Evolutionary conservation across 2,329 filamentous ascomycete species (phyloP), one percentile per base, ranked within the genome.

Genomic region (Alternaria sp.): DNA sequence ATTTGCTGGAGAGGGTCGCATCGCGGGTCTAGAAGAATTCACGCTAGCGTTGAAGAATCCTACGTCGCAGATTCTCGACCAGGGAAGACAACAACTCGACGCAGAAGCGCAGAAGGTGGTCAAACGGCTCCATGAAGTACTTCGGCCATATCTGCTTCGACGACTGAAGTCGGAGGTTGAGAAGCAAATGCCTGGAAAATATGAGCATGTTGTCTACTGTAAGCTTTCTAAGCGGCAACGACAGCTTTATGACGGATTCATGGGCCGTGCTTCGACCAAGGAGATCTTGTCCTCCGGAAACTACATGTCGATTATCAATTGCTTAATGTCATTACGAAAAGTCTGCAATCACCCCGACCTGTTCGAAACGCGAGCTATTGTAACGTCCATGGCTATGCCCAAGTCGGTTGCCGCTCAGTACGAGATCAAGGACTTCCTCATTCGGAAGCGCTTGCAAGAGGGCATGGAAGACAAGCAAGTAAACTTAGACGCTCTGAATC

Each of bases 341-440:
- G 96, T 99, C 52, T 99, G 95, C 84, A 99, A 99, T 69, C 95
- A 99, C 74, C 96, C 95, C 0, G 95, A 99, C 79, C 85, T 99
- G 8, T 99, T 99, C 72, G 91, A 98, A 68, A 96, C 96, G 60
- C 88, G 95, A 16, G 94, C 93, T 1, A 98, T 99, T 71, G 95
- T 96, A 80, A 99, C 94, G 0, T 98, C 95, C 1, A 96, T 97
- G 77, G 92, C 93, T 4, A 96, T 98, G 91, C 85, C 87, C 26
- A 90, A 85, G 64, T 96, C 94, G 3, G 89, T 93, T 3, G 83
- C 89, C 8, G 88, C 90, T 2, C 87, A 91, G 36, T 98, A 90
- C 71, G 89, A 90, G 68, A 83, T 87, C 53, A 91, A 90, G 32
- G 91, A 96, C 64, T 81, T 87, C 3, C 82, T 92, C 26, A 81